A percentile compares a stretch with the other conserved stretches of the same genome.
phyloP scores from a whole-genome alignment of 2,329 filamentous ascomycete species.

The Pseudogymnoascus destructans region DNA sequence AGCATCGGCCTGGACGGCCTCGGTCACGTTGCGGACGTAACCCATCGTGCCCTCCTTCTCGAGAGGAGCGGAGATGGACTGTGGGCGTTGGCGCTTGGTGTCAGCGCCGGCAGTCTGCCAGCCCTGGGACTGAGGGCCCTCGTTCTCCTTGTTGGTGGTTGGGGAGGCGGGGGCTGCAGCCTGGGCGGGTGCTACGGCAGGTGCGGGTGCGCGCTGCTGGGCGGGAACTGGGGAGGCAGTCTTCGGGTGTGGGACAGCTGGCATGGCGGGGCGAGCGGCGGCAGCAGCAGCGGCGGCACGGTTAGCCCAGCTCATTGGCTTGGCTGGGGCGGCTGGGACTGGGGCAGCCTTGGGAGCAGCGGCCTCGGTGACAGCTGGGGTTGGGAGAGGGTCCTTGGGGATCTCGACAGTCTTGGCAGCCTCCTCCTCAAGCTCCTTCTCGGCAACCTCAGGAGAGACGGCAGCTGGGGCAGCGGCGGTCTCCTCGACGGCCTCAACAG shows the following conservation, averaged over 20 bases:
- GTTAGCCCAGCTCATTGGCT: slow-evolving; percentile 66
- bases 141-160: slow-evolving; percentile 24
- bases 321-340: slow-evolving; percentile 39
- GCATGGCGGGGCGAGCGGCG: slow-evolving; percentile 34
- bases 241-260: slow-evolving; percentile 37
- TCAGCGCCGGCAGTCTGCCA: slow-evolving; percentile 78
- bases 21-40: slow-evolving; percentile 92
- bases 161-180: slow-evolving; percentile 39
- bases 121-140: slow-evolving; percentile 24
- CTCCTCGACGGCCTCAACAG: slow-evolving; percentile 28
- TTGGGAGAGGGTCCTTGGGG: slow-evolving; percentile 49
- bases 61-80: slow-evolving; percentile 45
- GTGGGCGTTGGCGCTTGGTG: slow-evolving; percentile 68
- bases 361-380: slow-evolving; percentile 35
- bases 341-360: slow-evolving; percentile 29
- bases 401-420: slow-evolving; percentile 37
- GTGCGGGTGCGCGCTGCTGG: slow-evolving; percentile 38
- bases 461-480: slow-evolving; percentile 24
- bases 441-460: slow-evolving; percentile 3
- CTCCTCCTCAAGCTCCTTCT: slow-evolving; percentile 25
- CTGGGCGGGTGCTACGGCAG: slow-evolving; percentile 30
- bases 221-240: slow-evolving; percentile 38
- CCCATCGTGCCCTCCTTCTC: slow-evolving; percentile 70
- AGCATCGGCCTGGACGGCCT: slow-evolving; percentile 66
- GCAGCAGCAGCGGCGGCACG: slow-evolving; percentile 46